Percentiles rank a stretch among this genome's conserved stretches.
Evolutionary conservation across 2,329 filamentous ascomycete species (phyloP).

Genomic region (Botrytis porri): DNA sequence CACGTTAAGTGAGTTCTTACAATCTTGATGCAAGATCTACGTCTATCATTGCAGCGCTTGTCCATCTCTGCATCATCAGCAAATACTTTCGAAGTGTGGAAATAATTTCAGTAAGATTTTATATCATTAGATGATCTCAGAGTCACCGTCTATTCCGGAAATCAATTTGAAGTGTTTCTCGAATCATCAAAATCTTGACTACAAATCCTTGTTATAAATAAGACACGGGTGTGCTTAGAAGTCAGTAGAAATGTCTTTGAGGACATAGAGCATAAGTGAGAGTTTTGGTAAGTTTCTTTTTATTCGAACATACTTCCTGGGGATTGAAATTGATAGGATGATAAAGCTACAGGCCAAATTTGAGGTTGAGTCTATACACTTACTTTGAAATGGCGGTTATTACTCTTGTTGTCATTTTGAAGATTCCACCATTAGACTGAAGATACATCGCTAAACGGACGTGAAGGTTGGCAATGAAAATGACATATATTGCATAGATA

Average conservation of each 20-base stretch:
- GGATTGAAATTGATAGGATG: neutral
- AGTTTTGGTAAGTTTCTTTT: neutral
- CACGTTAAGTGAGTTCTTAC: neutral
- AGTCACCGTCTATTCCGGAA: neutral
- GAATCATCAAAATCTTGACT: no score
- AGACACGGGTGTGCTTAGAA: neutral
- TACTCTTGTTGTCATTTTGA: no score
- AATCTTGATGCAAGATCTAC: accelerated
- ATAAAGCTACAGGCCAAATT: no score
- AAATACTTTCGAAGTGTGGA: neutral
- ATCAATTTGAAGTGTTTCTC: no score
- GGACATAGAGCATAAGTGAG: neutral
- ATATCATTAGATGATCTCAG: neutral
- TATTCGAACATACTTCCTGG: neutral
- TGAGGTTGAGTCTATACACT: neutral
- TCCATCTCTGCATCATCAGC: neutral
- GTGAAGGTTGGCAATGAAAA: neutral
- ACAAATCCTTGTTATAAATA: neutral
- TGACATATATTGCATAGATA: neutral
- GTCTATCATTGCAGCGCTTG: neutral
- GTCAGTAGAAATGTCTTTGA: no score
- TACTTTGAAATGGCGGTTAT: neutral
- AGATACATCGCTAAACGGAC: neutral
- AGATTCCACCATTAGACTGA: neutral
- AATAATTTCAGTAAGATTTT: neutral